Evolutionary conservation across 78 protist genomes (phyloP).

Genomic region (Dictyostelium discoideum): dicty_2.7 NC_007089.4:3007001-3007500

Average conservation of each 20-base stretch:
- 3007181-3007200: not conserved
- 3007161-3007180: not conserved
- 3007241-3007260: not conserved
- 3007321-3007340: too few species aligned
- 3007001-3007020: not conserved
- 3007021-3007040: not conserved
- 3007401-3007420: too few species aligned
- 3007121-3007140: constrained; percentile 5
- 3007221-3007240: not conserved
- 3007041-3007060: constrained; percentile 52
- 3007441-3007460: not conserved
- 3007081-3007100: constrained; percentile 19
- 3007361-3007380: too few species aligned
- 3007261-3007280: not conserved
- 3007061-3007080: constrained; percentile 70
- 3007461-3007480: not conserved
- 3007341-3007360: not conserved
- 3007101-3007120: constrained; percentile 11
- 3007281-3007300: not conserved
- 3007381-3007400: too few species aligned
- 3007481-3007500: constrained; percentile 57
- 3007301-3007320: constrained; percentile 17
- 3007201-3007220: not conserved
- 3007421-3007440: too few species aligned
- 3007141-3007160: not conserved